Evolutionary conservation across 1,139 yeast genomes (phyloP).

Genomic region (Saccharomycopsis hybrid): DNA sequence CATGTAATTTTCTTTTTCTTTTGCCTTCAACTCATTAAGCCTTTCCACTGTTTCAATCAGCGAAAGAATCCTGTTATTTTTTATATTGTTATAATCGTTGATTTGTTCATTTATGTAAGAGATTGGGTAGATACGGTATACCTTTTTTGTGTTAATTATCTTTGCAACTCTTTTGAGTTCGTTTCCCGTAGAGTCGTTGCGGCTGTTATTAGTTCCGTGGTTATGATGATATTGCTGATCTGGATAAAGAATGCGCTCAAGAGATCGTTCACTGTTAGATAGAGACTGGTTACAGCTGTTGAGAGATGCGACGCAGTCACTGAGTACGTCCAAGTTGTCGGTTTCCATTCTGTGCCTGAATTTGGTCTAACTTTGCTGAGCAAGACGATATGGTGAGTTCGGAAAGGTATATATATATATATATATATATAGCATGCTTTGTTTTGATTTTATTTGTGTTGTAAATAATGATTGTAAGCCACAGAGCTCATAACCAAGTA

Average conservation of each 20-base stretch:
- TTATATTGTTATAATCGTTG: conserved; percentile 18
- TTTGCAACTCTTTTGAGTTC: conserved; percentile 18
- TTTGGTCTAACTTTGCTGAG: too few relatives aligned
- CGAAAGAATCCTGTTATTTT: conserved; percentile 14
- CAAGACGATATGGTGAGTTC: too few relatives aligned
- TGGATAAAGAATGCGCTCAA: too few relatives aligned
- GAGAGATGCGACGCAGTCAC: conserved; percentile 15
- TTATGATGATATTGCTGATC: too few relatives aligned
- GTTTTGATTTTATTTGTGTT: too few relatives aligned
- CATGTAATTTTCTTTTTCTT: conserved; percentile 16
- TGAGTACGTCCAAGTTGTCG: conserved; percentile 16
- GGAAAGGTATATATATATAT: too few relatives aligned
- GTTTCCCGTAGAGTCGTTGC: conserved; percentile 8
- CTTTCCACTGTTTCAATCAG: conserved; percentile 19
- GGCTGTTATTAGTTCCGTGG: too few relatives aligned
- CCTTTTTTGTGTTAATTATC: conserved; percentile 17
- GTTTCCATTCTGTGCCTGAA: too few relatives aligned
- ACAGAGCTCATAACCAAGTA: too few relatives aligned
- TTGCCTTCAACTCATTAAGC: conserved; percentile 11
- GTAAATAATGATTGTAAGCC: too few relatives aligned
- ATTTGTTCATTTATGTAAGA: conserved; percentile 20
- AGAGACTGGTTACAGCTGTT: conserved; percentile 16
- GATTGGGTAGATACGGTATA: conserved; percentile 19
- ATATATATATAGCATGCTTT: too few relatives aligned
- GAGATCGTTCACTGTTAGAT: too few relatives aligned